A percentile compares a stretch with the other conserved stretches of the same genome.
These are phyloP conservation scores for Cryptococcus sp. DNA, from an alignment of 1,284 basidiomycete genomes.

Conservation along the genomic window DNA sequence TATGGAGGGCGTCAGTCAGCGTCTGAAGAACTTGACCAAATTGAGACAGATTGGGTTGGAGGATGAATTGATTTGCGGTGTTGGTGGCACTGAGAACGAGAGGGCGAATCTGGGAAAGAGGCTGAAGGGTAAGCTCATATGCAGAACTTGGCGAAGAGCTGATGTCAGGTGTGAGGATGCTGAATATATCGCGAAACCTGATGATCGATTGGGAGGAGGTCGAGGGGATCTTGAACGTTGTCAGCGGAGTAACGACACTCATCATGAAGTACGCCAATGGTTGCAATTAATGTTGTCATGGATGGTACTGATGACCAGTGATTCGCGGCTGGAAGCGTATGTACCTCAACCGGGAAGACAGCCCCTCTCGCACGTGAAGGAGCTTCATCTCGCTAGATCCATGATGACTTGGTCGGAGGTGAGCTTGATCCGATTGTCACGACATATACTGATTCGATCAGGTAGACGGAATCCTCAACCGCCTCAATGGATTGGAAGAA, in stretches of 20 bases:
- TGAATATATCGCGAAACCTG: conserved; percentile 79
- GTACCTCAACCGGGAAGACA: background rate
- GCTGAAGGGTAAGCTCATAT: conserved; percentile 19
- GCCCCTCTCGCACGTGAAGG: background rate
- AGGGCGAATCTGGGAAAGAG: conserved; percentile 22
- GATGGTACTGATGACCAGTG: background rate
- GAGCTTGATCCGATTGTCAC: background rate
- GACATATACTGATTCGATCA: too few species aligned
- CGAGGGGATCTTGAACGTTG: conserved; percentile 60
- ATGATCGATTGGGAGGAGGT: conserved; percentile 68
- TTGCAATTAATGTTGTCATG: background rate
- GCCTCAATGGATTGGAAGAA: too few species aligned
- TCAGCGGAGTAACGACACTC: conserved; percentile 63
- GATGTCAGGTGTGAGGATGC: conserved; percentile 62
- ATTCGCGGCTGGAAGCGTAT: background rate
- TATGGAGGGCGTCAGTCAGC: conserved; percentile 68
- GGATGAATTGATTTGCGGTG: conserved; percentile 55
- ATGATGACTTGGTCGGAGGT: background rate
- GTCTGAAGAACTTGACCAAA: conserved; percentile 62
- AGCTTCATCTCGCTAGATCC: background rate
- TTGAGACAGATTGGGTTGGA: conserved; percentile 77
- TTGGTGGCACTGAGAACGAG: conserved; percentile 52
- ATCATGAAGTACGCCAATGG: conserved; percentile 62
- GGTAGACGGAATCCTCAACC: too few species aligned
- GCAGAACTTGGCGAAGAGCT: background rate